A percentile compares a stretch with the other conserved stretches of the same genome.
These are phyloP conservation scores for Hypholoma sublateritium DNA, from an alignment of 768 basidiomycete species.

Conservation along the genomic window DNA sequence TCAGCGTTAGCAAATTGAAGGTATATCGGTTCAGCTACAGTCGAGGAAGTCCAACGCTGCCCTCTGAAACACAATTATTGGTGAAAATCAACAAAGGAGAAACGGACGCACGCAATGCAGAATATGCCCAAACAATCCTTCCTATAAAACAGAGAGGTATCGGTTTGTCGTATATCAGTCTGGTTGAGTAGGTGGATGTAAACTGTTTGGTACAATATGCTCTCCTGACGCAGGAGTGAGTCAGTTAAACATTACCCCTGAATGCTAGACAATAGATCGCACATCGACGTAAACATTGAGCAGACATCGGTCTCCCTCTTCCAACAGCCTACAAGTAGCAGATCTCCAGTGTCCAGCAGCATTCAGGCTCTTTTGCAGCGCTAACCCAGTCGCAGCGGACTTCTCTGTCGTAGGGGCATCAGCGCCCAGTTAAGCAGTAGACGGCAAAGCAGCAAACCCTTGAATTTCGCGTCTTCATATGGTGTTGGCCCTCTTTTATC, in stretches of 20 bases:
- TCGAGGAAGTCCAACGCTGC: constrained; percentile 57
- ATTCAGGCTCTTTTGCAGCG: constrained; percentile 48
- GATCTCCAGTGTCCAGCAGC: constrained; percentile 67
- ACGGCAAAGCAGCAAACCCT: constrained; percentile 41
- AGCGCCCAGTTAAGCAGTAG: not conserved
- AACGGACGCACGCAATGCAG: constrained; percentile 48
- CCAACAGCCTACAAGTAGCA: constrained; percentile 68
- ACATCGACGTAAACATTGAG: constrained; percentile 79
- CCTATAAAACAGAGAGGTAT: constrained; percentile 74
- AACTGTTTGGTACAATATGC: constrained; percentile 70
- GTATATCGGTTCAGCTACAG: constrained; percentile 66
- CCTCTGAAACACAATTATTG: constrained; percentile 35
- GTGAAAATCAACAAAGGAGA: constrained; percentile 2
- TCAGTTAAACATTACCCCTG: constrained; percentile 15
- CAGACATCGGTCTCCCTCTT: constrained; percentile 66
- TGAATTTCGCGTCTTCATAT: constrained; percentile 54
- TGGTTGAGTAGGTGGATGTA: constrained; percentile 72
- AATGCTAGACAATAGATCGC: constrained; percentile 21
- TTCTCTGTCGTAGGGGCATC: constrained; percentile 49
- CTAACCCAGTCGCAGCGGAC: constrained; percentile 73
- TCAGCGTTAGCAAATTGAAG: constrained; percentile 69
- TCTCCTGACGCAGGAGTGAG: constrained; percentile 47
- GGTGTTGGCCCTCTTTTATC: constrained; percentile 52
- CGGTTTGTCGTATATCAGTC: constrained; percentile 77
- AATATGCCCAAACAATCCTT: constrained; percentile 76